Evolutionary conservation across 139 green algal genomes (phyloP), one percentile per base, ranked within the genome.

Genomic region (Coccomyxa sp.): DNA sequence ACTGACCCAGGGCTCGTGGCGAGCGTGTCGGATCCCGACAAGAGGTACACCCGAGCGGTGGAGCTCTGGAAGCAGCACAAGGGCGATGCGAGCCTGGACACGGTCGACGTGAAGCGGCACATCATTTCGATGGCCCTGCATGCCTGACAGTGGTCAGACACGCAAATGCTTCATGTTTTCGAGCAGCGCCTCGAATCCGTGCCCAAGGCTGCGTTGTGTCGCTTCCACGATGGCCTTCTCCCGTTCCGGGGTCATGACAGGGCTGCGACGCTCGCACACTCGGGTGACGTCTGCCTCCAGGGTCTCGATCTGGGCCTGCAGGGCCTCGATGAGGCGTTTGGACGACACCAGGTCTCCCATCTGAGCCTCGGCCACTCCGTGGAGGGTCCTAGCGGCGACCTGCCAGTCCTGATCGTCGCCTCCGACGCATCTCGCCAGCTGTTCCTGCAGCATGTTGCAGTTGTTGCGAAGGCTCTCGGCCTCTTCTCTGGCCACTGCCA

Each of bases 51-150:
- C 50, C 50, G 50, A 31, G 50, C 50, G 5, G 5, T 64, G 50
- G 50, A 64, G 50, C 50, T 64, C 50, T 64, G 50, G 50, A 64
- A 64, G 50, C 50, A 64, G 50, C 50, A 22, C 50, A 64, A 64
- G 50, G 50, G 50, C 50, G 50, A 64, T 64, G 50, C 50, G 50
- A 64, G 50, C 50, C 50, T 64, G 50, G 50, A 64, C 50, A 64
- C 50, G 50, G 5, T 64, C 50, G 50, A 64, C 50, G 50, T 64
- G 50, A 64, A 64, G 50, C 50, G 50, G 50, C 50, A 64, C 50
- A 64, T 64, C 50, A 64, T 64, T 64, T 64, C 50, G 50, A 64
- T 64, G 50, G 50, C 50, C 50, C 50, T 64, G 50, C 50, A 64
- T 64, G 50, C 50, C 50, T 64, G 50, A 64, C 50, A 64, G 18